Percentiles rank a stretch among this genome's conserved stretches.
phyloP scores from a whole-genome alignment of 2,329 filamentous ascomycete species.

The Fusarium floridanum region DNA sequence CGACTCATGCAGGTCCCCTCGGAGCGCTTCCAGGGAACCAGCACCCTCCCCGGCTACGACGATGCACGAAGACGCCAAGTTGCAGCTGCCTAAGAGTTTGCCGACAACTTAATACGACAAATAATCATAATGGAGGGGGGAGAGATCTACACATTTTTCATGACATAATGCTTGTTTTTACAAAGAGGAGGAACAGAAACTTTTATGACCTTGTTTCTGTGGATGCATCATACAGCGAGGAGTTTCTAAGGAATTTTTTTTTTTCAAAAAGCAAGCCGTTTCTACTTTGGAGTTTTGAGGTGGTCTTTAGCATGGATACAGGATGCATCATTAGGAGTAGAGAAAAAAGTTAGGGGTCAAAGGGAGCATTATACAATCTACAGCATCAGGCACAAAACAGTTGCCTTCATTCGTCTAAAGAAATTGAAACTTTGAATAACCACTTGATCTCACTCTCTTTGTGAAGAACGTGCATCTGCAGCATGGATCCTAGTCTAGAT shows the following conservation, averaged over 20 bases:
- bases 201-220: constrained; percentile 26
- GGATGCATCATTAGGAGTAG: constrained; percentile 16
- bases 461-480: background rate
- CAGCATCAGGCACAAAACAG: constrained; percentile 17
- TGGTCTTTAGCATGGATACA: constrained; percentile 1
- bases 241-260: constrained; percentile 37
- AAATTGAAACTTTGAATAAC: constrained; percentile 24
- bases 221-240: constrained; percentile 41
- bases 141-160: constrained; percentile 22
- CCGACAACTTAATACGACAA: constrained; percentile 1
- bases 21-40: constrained; percentile 48
- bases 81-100: constrained; percentile 37
- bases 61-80: constrained; percentile 48
- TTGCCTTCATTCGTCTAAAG: constrained; percentile 14
- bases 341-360: constrained; percentile 24
- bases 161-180: constrained; percentile 29
- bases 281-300: constrained; percentile 25
- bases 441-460: background rate
- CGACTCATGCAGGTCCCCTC: constrained; percentile 54
- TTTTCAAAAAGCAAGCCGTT: constrained; percentile 25
- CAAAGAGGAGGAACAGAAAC: constrained; percentile 25
- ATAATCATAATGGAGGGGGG: constrained; percentile 35
- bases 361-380: constrained; percentile 31
- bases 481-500: constrained; percentile 13
- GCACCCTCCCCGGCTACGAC: constrained; percentile 57